Evolutionary conservation across 768 basidiomycete species (phyloP).

Genomic region (Phlebiopsis gigantea): DNA sequence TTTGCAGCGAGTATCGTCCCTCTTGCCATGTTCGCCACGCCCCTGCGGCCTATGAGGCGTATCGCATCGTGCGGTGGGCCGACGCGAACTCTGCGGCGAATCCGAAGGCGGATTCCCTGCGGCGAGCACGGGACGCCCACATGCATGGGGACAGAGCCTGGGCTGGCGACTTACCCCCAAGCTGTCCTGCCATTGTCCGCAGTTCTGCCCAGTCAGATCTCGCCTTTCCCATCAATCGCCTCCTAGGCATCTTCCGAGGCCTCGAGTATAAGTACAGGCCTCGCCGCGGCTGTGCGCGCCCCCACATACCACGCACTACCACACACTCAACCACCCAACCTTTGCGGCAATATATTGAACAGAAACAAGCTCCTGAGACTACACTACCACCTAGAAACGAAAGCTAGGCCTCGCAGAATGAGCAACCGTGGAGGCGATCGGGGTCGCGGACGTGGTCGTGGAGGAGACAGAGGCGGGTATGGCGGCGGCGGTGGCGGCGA

Average conservation of each 20-base stretch:
- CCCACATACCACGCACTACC: too few relatives aligned
- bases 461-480: conserved; percentile 30
- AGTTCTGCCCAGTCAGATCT: background rate
- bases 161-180: background rate
- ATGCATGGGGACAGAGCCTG: background rate
- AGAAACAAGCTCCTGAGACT: too few relatives aligned
- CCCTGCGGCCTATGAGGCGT: background rate
- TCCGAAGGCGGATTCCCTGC: background rate
- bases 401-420: too few relatives aligned
- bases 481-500: conserved; percentile 11
- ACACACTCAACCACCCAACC: too few relatives aligned
- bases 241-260: background rate
- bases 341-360: too few relatives aligned
- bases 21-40: background rate
- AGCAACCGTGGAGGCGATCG: conserved; percentile 22
- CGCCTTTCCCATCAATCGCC: background rate
- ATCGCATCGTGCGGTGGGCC: background rate
- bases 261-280: background rate
- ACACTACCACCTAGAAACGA: too few relatives aligned
- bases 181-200: background rate
- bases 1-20: background rate
- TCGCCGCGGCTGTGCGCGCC: background rate
- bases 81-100: background rate
- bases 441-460: conserved; percentile 28
- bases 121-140: background rate